Conservation (phyloP, 176 grass and related monocot species). For the Aegilops sharonensis region DNA sequence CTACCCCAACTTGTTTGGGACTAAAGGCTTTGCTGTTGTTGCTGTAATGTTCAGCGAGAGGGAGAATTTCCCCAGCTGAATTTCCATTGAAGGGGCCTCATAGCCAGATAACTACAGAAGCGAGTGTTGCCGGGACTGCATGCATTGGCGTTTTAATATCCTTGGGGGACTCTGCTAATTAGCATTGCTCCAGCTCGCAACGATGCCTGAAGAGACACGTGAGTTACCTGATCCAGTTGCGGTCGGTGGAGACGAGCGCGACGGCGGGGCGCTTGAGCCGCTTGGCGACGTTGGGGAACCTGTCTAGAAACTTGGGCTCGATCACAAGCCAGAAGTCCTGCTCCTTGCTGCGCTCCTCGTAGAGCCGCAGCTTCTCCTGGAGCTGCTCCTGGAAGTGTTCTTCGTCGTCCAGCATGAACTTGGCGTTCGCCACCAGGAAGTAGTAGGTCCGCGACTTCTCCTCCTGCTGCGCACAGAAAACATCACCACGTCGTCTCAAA, state of each 20-base stretch:
- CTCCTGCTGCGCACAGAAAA: constrained; percentile 32
- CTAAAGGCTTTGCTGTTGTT: too few species aligned
- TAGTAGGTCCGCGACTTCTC: constrained; percentile 62
- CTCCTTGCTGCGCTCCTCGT: constrained; percentile 71
- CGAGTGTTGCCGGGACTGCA: not conserved
- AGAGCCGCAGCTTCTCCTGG: constrained; percentile 55
- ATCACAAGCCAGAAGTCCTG: constrained; percentile 90
- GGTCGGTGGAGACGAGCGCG: constrained; percentile 83
- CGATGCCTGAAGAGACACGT: not conserved
- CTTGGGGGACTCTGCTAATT: not conserved
- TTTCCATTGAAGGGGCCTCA: too few species aligned
- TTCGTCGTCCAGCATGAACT: constrained; percentile 98
- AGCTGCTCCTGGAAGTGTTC: constrained; percentile 97
- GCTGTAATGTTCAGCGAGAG: too few species aligned
- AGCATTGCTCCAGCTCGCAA: not conserved
- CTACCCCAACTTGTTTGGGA: too few species aligned
- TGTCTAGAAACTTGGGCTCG: constrained; percentile 91
- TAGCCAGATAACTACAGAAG: not conserved
- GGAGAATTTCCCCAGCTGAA: too few species aligned
- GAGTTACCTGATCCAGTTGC: constrained; percentile 86
- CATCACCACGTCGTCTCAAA: not conserved
- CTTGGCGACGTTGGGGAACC: constrained; percentile 71
- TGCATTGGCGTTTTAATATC: not conserved
- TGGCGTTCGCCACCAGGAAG: constrained; percentile 93
- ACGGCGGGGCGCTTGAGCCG: constrained; percentile 77